A percentile compares a stretch with the other conserved stretches of the same genome.
Conservation (phyloP, 768 basidiomycete genomes). For the Boletales sp. region DNA sequence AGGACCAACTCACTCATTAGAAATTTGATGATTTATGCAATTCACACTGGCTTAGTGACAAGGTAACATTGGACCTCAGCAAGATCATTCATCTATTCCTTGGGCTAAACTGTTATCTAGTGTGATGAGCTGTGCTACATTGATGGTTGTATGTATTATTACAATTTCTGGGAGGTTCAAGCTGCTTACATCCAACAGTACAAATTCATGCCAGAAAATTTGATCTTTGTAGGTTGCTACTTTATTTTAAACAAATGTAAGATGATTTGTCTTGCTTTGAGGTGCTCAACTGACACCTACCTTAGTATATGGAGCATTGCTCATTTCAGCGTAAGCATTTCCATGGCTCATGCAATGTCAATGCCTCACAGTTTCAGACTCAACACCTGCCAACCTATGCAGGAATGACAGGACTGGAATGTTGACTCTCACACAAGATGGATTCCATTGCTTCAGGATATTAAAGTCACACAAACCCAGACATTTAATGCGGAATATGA, state of each 20-base stretch:
- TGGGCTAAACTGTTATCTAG: conserved; percentile 10
- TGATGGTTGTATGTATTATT: conserved; percentile 47
- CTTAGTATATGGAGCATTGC: conserved; percentile 61
- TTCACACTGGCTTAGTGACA: conserved; percentile 65
- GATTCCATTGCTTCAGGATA: no score
- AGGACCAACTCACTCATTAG: conserved; percentile 58
- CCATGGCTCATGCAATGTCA: neutral
- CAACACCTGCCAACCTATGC: conserved; percentile 45
- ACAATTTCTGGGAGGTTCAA: neutral
- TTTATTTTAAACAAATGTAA: conserved; percentile 64
- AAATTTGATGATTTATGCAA: conserved; percentile 51
- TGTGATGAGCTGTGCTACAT: conserved; percentile 39
- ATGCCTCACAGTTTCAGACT: conserved; percentile 37
- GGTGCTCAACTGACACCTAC: no score
- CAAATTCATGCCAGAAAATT: conserved; percentile 48
- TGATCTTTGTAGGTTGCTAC: conserved; percentile 59
- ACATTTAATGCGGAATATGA: no score
- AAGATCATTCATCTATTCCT: neutral
- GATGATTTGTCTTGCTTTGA: neutral
- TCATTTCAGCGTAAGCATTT: conserved; percentile 55
- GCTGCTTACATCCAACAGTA: conserved; percentile 40
- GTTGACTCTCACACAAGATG: no score
- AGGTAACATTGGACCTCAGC: conserved; percentile 39
- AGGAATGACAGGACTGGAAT: no score
- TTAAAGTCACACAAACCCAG: no score